phyloP scores from a whole-genome alignment of 164 flowering plant species.

The Stephania japonica region DNA sequence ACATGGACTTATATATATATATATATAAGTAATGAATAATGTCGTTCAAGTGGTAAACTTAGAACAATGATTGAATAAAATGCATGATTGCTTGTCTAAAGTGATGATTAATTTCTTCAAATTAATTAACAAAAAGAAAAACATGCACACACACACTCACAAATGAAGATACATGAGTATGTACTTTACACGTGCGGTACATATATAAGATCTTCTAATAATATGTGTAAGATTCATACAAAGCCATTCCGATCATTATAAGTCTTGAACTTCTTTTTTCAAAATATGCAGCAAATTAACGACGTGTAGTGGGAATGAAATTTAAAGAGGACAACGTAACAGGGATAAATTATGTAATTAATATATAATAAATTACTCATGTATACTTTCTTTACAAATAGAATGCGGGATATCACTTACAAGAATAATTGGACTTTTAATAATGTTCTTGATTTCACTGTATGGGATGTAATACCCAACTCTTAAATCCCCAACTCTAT shows the following conservation, averaged over 20 bases:
- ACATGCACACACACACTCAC: no score
- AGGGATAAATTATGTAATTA: no score
- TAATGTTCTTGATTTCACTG: no score
- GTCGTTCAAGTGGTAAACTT: not conserved
- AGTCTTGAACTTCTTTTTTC: not conserved
- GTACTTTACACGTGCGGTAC: not conserved
- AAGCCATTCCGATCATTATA: not conserved
- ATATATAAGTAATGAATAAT: not conserved
- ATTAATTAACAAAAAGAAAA: not conserved
- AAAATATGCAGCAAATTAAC: not conserved
- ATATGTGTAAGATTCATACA: not conserved
- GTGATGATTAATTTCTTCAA: not conserved
- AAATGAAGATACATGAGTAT: not conserved
- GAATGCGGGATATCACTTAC: no score
- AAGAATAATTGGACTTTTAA: no score
- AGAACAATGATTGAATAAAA: not conserved
- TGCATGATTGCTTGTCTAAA: not conserved
- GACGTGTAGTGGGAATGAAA: no score
- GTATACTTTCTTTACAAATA: no score
- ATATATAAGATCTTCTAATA: not conserved
- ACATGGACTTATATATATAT: no score
- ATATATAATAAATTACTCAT: no score
- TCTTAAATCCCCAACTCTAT: no score
- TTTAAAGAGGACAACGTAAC: no score
- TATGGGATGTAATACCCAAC: no score